Evolutionary conservation across 2,329 filamentous ascomycete genomes (phyloP), one percentile per base, ranked within the genome.

Genomic region (Aspergillus fijiensis): DNA sequence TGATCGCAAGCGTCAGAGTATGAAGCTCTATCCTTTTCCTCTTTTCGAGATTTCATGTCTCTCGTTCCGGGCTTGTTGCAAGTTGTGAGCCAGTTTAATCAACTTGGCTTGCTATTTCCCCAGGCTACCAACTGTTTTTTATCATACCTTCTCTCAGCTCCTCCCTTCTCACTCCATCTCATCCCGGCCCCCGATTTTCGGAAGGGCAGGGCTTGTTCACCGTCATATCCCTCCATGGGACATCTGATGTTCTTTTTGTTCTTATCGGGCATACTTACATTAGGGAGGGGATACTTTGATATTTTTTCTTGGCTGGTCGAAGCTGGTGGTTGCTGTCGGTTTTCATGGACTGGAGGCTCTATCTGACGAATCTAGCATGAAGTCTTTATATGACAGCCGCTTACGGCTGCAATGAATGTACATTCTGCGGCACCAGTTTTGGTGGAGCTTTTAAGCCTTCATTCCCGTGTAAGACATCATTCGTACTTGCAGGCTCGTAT

Each of bases 11-110:
- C 64, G 62, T 70, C 67, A 69, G 72, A 70, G 70, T 71, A 71
- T 65, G 69, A 74, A 65, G 63, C 68, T 69, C 63, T 69, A 66
- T 61, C 56, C 59, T 58, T 64, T 73, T 73, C 67, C 68, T 12
- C 14, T 45, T 45, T 19, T 45, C 16, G 39, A 45, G 14, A 16
- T 16, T 19, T 45, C 39, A 19, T 69, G 69, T 72, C 72, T 62
- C 69, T 75, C 72, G 47, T 73, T 75, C 54, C 71, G 69, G 68
- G 68, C 65, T 63, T 64, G 63, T 70, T 71, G 65, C 67, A 60
- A 62, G 61, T 65, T 63, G 64, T 63, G 64, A 63, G 64, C 69
- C 64, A 61, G 58, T 68, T 63, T 51, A 65, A 67, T 67, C 60
- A 66, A 51, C 47, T 53, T 49, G 60, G 53, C 66, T 68, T 63